phyloP scores from a whole-genome alignment of 2,329 filamentous ascomycete species.

The Didymella exigua region DNA sequence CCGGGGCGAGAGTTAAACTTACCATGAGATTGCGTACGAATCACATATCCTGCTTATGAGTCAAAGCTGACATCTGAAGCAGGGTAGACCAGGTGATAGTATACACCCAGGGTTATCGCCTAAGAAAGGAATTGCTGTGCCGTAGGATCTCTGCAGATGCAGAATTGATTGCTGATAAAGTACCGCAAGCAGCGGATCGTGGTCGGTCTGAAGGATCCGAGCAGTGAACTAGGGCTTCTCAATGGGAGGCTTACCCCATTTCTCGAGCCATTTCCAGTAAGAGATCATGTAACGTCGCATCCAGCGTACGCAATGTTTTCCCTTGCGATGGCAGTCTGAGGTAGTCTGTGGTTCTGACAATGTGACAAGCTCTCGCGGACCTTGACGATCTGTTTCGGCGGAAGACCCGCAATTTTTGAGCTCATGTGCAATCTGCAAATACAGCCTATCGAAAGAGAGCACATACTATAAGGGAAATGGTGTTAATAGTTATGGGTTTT shows the following conservation, averaged over 20 bases:
- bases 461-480: neutral
- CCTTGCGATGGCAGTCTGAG: neutral
- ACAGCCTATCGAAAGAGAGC: neutral
- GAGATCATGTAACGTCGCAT: neutral
- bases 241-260: neutral
- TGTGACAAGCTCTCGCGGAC: neutral
- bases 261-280: neutral
- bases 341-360: neutral
- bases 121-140: neutral
- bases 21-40: constrained; percentile 7
- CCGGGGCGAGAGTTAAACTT: neutral
- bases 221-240: neutral
- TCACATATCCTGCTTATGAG: neutral
- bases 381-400: neutral
- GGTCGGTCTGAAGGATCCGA: neutral
- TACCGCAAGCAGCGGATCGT: neutral
- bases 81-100: constrained; percentile 2
- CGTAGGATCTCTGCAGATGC: neutral
- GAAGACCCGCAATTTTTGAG: neutral
- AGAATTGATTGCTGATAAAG: constrained; percentile 1
- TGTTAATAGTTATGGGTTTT: neutral
- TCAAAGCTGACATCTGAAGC: neutral
- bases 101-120: neutral
- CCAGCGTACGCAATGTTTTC: neutral
- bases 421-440: neutral